Evolutionary conservation across 2,329 filamentous ascomycete species (phyloP).

Genomic region (Trichoderma simmonsii): DNA sequence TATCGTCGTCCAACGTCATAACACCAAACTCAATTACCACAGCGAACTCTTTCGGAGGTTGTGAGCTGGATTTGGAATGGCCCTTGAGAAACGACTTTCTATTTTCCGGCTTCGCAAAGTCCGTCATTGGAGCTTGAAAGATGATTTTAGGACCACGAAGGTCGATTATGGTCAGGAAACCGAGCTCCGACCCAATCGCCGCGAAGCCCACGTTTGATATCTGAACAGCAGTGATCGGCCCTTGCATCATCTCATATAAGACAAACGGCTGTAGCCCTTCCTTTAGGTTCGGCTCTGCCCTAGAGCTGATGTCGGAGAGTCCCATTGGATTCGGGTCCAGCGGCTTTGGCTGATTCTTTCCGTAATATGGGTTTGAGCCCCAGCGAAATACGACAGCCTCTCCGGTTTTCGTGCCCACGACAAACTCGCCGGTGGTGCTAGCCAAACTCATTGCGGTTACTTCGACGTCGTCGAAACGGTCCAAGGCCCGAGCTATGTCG

Average conservation of each 20-base stretch:
- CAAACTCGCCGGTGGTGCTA: slow-evolving; percentile 78
- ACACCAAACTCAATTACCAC: slow-evolving; percentile 87
- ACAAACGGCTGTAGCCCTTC: slow-evolving; percentile 78
- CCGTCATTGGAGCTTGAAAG: slow-evolving; percentile 66
- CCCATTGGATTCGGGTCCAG: slow-evolving; percentile 62
- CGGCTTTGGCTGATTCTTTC: slow-evolving; percentile 53
- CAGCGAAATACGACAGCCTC: slow-evolving; percentile 85
- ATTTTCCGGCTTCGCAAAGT: slow-evolving; percentile 75
- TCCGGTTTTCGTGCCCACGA: slow-evolving; percentile 75
- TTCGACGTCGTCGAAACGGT: slow-evolving; percentile 72
- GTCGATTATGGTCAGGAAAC: slow-evolving; percentile 78
- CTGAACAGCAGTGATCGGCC: slow-evolving; percentile 72
- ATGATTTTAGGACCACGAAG: slow-evolving; percentile 84
- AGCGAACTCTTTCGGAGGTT: slow-evolving; percentile 64
- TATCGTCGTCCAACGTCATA: slow-evolving; percentile 88
- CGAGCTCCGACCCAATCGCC: slow-evolving; percentile 79
- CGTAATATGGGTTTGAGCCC: slow-evolving; percentile 74
- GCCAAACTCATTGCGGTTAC: slow-evolving; percentile 79
- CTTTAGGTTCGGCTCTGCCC: slow-evolving; percentile 69
- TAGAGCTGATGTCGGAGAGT: slow-evolving; percentile 69
- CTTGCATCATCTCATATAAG: slow-evolving; percentile 79
- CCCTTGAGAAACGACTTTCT: slow-evolving; percentile 65
- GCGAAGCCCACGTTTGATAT: slow-evolving; percentile 94
- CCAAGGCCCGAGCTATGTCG: slow-evolving; percentile 78
- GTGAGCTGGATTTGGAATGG: slow-evolving; percentile 32